Evolutionary conservation across 2,329 filamentous ascomycete species (phyloP), one percentile per base, ranked within the genome.

Genomic region (Apiospora malaysiana): DNA sequence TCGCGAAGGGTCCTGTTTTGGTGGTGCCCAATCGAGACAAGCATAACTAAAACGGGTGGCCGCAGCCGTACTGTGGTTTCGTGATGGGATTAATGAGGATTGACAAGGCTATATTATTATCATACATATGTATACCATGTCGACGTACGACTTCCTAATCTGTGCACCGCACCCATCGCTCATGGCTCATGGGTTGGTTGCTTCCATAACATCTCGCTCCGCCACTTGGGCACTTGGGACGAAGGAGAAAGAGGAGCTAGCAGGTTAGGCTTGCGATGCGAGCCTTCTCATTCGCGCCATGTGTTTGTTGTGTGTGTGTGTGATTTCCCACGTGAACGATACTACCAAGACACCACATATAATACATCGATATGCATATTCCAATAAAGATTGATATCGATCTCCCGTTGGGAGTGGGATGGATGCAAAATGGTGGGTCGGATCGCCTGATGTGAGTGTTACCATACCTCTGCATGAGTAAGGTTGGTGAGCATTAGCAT

Each of bases 371-470:
- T 40, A 40, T 63, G 32, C 32, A 40, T 40, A 23, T 40, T 23
- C 21, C 27, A 63, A 63, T n/a, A 63, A 63, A 63, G 27, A 9
- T 63, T 63, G 21, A 63, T 40, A 63, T 63, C 56, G 32, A 63
- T 63, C 56, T 63, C 56, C 56, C 56, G 32, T 40, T 40, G 27
- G 56, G 56, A n/a, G 56, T 40, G 32, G 27, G 18, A 63, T 63
- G 56, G n/a, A 21, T 40, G 56, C 10, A 14, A 23, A 63, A n/a
- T n/a, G 56, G 56, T 63, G 56, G 56, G 32, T 63, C 56, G 56
- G 51, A 59, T 59, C 27, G 51, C 51, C 51, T 59, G 51, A 59
- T 59, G 18, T n/a, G 16, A 59, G 27, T 56, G 51, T 56, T 56
- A 51, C 49, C 25, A 51, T 51, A 56, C n/a, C n/a, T n/a, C n/a